These are phyloP conservation scores for Rhizomucor pusillus DNA, from an alignment of 371 early-diverging fungal genomes.

Conservation along the genomic window DNA sequence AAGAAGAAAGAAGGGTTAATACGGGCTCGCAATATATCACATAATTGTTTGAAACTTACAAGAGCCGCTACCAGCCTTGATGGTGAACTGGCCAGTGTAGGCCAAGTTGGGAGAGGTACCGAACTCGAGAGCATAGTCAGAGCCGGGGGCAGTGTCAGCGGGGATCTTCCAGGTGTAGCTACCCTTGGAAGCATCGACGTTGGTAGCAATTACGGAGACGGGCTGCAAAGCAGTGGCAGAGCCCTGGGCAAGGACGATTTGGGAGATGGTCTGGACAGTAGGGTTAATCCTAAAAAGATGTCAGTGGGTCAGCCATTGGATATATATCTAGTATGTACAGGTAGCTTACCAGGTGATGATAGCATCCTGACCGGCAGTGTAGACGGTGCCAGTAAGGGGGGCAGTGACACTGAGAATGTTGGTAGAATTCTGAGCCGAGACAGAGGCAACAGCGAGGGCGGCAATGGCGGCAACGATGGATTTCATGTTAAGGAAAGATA, in stretches of 20 bases:
- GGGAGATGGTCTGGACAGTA: constrained; percentile 15
- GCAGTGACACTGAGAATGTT: constrained; percentile 12
- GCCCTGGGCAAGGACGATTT: constrained; percentile 27
- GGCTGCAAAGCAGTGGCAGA: constrained; percentile 20
- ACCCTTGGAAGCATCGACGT: constrained; percentile 14
- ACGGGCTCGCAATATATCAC: not conserved
- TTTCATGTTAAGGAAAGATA: constrained; percentile 5
- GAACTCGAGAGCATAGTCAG: constrained; percentile 28
- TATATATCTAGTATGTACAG: not conserved
- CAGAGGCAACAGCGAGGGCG: constrained; percentile 12
- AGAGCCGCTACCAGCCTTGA: constrained; percentile 16
- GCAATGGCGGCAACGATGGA: constrained; percentile 21
- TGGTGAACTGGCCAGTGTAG: constrained; percentile 26
- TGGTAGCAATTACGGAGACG: constrained; percentile 11
- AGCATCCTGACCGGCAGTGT: constrained; percentile 13
- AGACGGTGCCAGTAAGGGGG: constrained; percentile 8
- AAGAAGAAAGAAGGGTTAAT: not conserved
- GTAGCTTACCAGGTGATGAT: constrained; percentile 7
- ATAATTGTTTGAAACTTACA: not conserved
- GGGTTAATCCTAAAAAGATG: constrained; percentile 16
- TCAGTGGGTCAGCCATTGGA: not conserved
- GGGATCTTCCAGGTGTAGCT: constrained; percentile 25
- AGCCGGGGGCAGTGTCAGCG: constrained; percentile 18
- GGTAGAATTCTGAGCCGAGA: constrained; percentile 8
- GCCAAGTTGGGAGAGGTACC: constrained; percentile 28